phyloP scores from a whole-genome alignment of 1,284 basidiomycete genomes.

The Austroboletus novae-zelandiae region DNA sequence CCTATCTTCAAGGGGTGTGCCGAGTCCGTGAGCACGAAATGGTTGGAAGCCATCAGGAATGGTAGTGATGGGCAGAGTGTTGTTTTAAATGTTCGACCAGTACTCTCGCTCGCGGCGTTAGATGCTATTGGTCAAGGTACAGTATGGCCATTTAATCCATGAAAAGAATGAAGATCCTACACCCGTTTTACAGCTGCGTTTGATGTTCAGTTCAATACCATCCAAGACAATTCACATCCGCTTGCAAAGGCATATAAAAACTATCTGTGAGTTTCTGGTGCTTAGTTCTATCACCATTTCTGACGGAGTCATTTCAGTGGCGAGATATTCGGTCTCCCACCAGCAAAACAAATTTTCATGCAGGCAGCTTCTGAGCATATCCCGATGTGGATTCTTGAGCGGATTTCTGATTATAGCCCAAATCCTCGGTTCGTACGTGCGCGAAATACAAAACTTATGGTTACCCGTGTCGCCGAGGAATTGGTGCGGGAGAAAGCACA shows the following conservation, averaged over 20 bases:
- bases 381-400: slow-evolving; percentile 32
- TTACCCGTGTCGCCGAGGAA: slow-evolving; percentile 33
- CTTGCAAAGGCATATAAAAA: slow-evolving; percentile 35
- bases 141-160: slow-evolving; percentile 3
- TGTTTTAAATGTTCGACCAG: slow-evolving; percentile 39
- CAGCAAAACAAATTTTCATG: slow-evolving; percentile 16
- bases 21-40: slow-evolving; percentile 31
- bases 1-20: slow-evolving; percentile 34
- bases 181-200: slow-evolving; percentile 36
- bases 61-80: slow-evolving; percentile 22
- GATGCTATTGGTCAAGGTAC: slow-evolving; percentile 48
- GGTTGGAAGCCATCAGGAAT: slow-evolving; percentile 41
- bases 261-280: slow-evolving; percentile 30
- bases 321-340: slow-evolving; percentile 20
- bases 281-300: not conserved
- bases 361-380: slow-evolving; percentile 14
- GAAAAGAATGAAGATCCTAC: not conserved
- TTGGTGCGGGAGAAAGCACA: slow-evolving; percentile 43
- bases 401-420: slow-evolving; percentile 36
- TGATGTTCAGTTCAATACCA: slow-evolving; percentile 38
- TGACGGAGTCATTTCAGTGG: slow-evolving; percentile 6
- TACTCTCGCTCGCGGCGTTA: slow-evolving; percentile 39
- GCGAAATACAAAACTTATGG: slow-evolving; percentile 26
- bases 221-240: slow-evolving; percentile 37
- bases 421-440: slow-evolving; percentile 35